These are phyloP conservation scores for Darksidea phi DNA, from an alignment of 495 filamentous ascomycete genomes.

Conservation along the genomic window DNA sequence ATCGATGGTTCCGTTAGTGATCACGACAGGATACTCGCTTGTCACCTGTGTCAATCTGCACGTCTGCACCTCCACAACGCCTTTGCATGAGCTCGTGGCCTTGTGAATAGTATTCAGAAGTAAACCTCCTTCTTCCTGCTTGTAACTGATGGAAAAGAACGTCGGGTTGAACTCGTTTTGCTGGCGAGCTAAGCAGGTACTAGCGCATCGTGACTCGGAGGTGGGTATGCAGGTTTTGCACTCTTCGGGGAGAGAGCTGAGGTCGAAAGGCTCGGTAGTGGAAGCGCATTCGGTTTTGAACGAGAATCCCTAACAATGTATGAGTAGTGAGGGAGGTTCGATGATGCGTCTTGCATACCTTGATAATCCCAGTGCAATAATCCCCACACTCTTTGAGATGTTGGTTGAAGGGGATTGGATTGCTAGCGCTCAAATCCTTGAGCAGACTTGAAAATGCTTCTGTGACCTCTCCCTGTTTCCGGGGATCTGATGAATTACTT, in stretches of 20 bases:
- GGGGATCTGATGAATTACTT: background rate
- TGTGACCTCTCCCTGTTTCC: slow-evolving; percentile 4
- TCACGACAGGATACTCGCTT: slow-evolving; percentile 3
- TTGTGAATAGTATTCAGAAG: slow-evolving; percentile 12
- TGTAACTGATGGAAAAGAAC: slow-evolving; percentile 22
- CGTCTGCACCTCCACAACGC: slow-evolving; percentile 16
- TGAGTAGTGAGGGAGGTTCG: background rate
- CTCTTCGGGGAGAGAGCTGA: slow-evolving; percentile 10
- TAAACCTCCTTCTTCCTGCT: slow-evolving; percentile 7
- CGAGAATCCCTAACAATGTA: slow-evolving; percentile 12
- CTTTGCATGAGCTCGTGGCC: slow-evolving; percentile 10
- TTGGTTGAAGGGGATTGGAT: slow-evolving; percentile 3
- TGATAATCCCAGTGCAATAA: slow-evolving; percentile 13
- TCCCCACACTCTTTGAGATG: slow-evolving; percentile 9
- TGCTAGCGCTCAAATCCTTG: slow-evolving; percentile 2
- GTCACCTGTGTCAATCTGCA: slow-evolving; percentile 11
- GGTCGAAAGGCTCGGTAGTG: slow-evolving; percentile 9
- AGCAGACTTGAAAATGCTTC: slow-evolving; percentile 6
- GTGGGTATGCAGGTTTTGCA: slow-evolving; percentile 17
- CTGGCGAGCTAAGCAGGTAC: background rate
- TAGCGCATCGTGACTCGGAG: background rate
- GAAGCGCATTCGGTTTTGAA: slow-evolving; percentile 18
- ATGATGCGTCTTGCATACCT: slow-evolving; percentile 14
- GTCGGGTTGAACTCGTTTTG: slow-evolving; percentile 7
- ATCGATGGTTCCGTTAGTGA: slow-evolving; percentile 16